A percentile compares a stretch with the other conserved stretches of the same genome.
These are phyloP conservation scores for Pseudocercospora fuligena DNA, from an alignment of 2,329 filamentous ascomycete genomes.

Conservation along the genomic window DNA sequence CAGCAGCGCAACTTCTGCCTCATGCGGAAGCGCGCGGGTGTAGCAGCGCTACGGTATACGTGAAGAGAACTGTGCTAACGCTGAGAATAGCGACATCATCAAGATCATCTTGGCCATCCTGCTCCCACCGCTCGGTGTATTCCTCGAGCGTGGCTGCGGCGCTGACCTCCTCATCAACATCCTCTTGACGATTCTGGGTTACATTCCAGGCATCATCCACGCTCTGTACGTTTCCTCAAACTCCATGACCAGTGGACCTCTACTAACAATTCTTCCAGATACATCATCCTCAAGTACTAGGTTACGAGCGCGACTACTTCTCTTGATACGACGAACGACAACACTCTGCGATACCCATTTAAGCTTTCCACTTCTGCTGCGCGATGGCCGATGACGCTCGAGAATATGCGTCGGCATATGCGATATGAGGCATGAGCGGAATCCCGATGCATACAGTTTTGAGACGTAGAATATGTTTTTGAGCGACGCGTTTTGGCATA, in stretches of 20 bases:
- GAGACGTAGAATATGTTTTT: neutral
- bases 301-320: slow-evolving; percentile 12
- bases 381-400: slow-evolving; percentile 2
- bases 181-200: slow-evolving; percentile 70
- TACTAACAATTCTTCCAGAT: slow-evolving; percentile 51
- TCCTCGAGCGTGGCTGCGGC: slow-evolving; percentile 90
- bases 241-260: slow-evolving; percentile 12
- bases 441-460: slow-evolving; percentile 7
- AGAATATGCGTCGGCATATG: slow-evolving; percentile 3
- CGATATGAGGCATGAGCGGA: slow-evolving; percentile 8
- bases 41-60: neutral
- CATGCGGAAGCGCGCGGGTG: slow-evolving; percentile 17
- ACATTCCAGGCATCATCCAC: slow-evolving; percentile 76
- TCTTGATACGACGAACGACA: neutral
- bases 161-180: slow-evolving; percentile 92
- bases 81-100: slow-evolving; percentile 67
- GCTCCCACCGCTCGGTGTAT: slow-evolving; percentile 88
- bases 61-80: slow-evolving; percentile 30
- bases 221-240: slow-evolving; percentile 68
- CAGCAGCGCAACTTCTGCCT: slow-evolving; percentile 10
- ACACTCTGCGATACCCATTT: slow-evolving; percentile 6
- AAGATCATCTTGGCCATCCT: slow-evolving; percentile 88
- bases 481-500: neutral
- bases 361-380: neutral
- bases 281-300: slow-evolving; percentile 92